Base-by-base conservation (phyloP, 2,329 filamentous ascomycete species). In the Torrubiella hemipterigena region DNA sequence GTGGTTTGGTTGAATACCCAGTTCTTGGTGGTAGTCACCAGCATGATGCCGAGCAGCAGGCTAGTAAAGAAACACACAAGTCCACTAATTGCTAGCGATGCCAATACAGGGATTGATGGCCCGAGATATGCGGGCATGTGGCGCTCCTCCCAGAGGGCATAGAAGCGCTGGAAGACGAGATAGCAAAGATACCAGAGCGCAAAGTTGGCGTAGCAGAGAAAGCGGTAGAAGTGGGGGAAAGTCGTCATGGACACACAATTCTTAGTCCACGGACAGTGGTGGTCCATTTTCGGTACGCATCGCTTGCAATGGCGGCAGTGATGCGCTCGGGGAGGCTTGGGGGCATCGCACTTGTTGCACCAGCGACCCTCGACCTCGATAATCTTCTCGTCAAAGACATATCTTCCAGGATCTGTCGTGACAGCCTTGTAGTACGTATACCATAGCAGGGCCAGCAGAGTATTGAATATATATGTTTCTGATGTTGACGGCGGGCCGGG, bases 181-280 rank as follows among this genome's bases (percentile, higher is more conserved):
- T 61, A 63, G 32, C 65, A 59, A 6, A 89, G 65, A 33, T 56
- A 52, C 57, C 76, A 76, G 42, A 84, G 73, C 3, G 78, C 63
- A 11, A 68, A 37, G 45, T 80, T 79, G 17, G 80, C 66, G 50
- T 75, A 87, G 39, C 74, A 50, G 26, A 91, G 63, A 58, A 91
- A 89, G 44, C 83, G 81, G 28, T 86, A 41, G 54, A 91, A 91
- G 57, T 89, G 78, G 7, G 84, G 83, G 45, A 86, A 82, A 1
- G 81, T 87, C 37, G 76, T 77, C 52, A 86, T 71, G 10, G 81
- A 86, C 32, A 91, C 81, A 59, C 84, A 93, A 56, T 87, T 89
- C 38, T 59, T 63, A 4, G 81, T 89, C 83, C 83, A 91, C 3
- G 83, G 81, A 49, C 83, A 91, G 58, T 93, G 82, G 56, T 86